Evolutionary conservation across 352 stramenopile genomes (phyloP), one percentile per base, ranked within the genome.

Genomic region (Pythium periplocum): DNA sequence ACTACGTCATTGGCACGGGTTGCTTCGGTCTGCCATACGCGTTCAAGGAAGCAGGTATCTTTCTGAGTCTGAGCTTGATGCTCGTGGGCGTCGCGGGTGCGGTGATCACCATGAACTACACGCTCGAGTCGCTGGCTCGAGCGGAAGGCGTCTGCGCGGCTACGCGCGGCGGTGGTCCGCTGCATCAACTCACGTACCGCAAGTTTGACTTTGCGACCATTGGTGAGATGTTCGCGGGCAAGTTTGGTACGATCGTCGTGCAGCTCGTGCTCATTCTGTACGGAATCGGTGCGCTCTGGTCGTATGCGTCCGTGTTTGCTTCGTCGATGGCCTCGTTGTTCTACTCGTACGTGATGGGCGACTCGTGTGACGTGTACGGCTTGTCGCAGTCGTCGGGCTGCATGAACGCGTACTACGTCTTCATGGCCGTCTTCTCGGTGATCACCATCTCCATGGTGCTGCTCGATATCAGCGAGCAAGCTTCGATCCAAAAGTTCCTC

Each of bases 21-120:
- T 91, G 80, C 71, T 93, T 93, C 64, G 83, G 83, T 1, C 64
- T 93, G 35, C 83, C 83, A 8, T 90, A 74, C 57, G 83, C 83
- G 11, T 93, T 93, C 66, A 78, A 75, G 64, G 56, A 81, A 48
- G 81, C 71, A 7, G 83, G 83, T 44, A 75, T 93, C 41, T 71
- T 66, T 11, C 75, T 93, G 48, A 77, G 71, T 17, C 62, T 78
- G 6, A 53, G 54, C 11, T 68, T 93, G 54, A 77, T 93, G 60
- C 48, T 87, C 40, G 47, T 81, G 11, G 81, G 83, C 48, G 75
- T 87, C 33, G 12, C 79, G 2, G 78, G 78, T 32, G 81, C 80
- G 33, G 54, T 90, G 11, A 47, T 93, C 44, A 90, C 83, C 30
- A 93, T 93, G 83, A 93, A 93, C 67, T 93, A 93, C 71, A 93